Conservation (phyloP, 2,329 filamentous ascomycete genomes). For the Sporothrix humicola region DNA sequence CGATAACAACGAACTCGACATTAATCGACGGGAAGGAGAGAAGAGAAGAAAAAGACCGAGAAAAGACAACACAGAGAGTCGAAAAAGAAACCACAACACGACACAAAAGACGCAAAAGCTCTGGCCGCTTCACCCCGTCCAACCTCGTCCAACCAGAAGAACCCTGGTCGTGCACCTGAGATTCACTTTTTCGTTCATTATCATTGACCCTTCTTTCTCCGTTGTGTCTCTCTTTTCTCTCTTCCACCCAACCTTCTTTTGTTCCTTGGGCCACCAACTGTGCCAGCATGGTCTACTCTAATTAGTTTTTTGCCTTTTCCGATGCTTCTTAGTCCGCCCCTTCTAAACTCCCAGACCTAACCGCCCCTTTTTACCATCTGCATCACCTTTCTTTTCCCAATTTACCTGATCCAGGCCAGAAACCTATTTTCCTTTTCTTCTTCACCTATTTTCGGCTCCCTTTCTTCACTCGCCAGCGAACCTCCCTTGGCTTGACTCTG, state of each 20-base stretch:
- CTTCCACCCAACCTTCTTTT: not conserved
- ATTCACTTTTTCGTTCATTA: not conserved
- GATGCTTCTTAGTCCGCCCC: slow-evolving; percentile 15
- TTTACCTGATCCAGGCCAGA: not conserved
- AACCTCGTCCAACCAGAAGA: slow-evolving; percentile 6
- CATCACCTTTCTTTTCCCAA: not conserved
- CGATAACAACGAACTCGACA: not conserved
- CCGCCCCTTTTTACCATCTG: not conserved
- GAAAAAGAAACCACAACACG: not conserved
- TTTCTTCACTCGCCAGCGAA: not conserved
- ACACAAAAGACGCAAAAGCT: not conserved
- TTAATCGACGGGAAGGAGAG: too few species aligned
- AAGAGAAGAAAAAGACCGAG: not conserved
- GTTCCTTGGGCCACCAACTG: not conserved
- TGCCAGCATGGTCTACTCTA: not conserved
- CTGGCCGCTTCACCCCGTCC: not conserved
- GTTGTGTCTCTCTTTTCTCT: not conserved
- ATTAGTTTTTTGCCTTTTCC: slow-evolving; percentile 2
- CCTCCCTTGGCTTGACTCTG: not conserved
- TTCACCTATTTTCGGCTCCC: not conserved
- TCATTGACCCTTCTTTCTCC: not conserved
- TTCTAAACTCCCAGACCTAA: not conserved
- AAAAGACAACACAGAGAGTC: not conserved
- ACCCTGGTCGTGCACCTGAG: not conserved
- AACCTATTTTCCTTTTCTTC: not conserved